Base-by-base conservation (phyloP, 2,329 filamentous ascomycete species). In the Bimuria novae-zelandiae region DNA sequence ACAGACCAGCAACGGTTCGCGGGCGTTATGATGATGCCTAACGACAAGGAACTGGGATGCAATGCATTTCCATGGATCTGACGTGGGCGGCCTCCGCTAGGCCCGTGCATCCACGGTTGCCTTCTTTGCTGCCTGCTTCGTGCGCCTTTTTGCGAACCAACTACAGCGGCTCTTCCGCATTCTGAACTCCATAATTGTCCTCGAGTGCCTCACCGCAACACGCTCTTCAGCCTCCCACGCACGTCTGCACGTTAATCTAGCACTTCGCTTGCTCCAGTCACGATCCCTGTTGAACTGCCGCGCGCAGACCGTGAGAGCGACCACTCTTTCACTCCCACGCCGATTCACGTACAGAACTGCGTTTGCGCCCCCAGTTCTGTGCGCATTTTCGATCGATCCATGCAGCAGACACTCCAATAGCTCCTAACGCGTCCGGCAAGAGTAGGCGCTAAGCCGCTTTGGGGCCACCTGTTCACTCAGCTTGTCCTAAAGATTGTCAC, bases 371-470 rank as follows among this genome's bases (percentile, higher is more conserved):
- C 44, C 44, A 37, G 44, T 23, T 39, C 33, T 47, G 44, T 47
- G 44, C 44, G 32, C 40, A 32, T 22, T 35, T 16, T 29, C 44
- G 22, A 37, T 29, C 44, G 8, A 21, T 39, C 33, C 22, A 47
- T 47, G 44, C 33, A 39, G 4, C 14, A 12, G 14, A 35, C 30
- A 14, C 19, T 7, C 21, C 43, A 46, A 23, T 47, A 47, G 44
- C 33, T 47, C n/a, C 22, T 12, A 32, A 16, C 17, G 30, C 29
- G 17, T 33, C 17, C 42, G 16, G 14, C 14, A 46, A n/a, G 19
- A 46, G 30, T 30, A 16, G 32, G 37, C 50, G 37, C 44, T 52
- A 52, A 39, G 23, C 43, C 44, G 43, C 51, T 49, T 49, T 39
- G 37, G 40, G 39, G 37, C 29, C 40, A 40, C 27, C 36, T 33